phyloP scores from a whole-genome alignment of 495 filamentous ascomycete genomes.

The Xylaria bambusicola region DNA sequence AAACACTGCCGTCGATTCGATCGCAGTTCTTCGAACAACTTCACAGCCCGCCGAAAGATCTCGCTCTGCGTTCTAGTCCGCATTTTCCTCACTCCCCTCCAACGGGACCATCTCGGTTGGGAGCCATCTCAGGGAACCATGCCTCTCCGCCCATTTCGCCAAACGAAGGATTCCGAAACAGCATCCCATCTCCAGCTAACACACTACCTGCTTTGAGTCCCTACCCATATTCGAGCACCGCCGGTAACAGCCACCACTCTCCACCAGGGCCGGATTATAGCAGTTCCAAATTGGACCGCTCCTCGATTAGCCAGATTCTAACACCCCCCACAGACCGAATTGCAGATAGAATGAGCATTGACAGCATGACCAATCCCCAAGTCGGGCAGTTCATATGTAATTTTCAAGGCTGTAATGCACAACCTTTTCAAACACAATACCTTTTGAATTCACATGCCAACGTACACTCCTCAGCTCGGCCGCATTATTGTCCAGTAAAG shows the following conservation, averaged over 20 bases:
- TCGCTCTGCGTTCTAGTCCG: slow-evolving; percentile 25
- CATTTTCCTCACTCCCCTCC: slow-evolving; percentile 39
- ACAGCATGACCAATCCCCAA: slow-evolving; percentile 45
- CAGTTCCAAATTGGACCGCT: slow-evolving; percentile 35
- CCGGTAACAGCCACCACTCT: slow-evolving; percentile 23
- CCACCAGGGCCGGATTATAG: slow-evolving; percentile 27
- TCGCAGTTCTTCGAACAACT: slow-evolving; percentile 42
- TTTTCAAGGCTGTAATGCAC: slow-evolving; percentile 67
- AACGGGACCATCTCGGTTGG: slow-evolving; percentile 25
- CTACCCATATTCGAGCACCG: slow-evolving; percentile 25
- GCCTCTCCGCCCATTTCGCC: slow-evolving; percentile 47
- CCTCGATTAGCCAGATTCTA: slow-evolving; percentile 35
- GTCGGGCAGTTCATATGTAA: slow-evolving; percentile 50
- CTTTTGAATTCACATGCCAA: slow-evolving; percentile 89
- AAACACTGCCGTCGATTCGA: slow-evolving; percentile 48
- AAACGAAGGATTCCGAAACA: slow-evolving; percentile 32
- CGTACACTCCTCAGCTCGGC: slow-evolving; percentile 86
- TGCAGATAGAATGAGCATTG: slow-evolving; percentile 55
- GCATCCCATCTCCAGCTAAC: slow-evolving; percentile 35
- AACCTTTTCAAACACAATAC: slow-evolving; percentile 89
- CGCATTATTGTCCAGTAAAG: slow-evolving; percentile 86
- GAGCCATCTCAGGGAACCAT: slow-evolving; percentile 33
- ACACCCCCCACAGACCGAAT: slow-evolving; percentile 40
- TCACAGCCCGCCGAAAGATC: slow-evolving; percentile 31
- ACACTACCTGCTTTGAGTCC: slow-evolving; percentile 30